Evolutionary conservation across 2,329 filamentous ascomycete species (phyloP), one percentile per base, ranked within the genome.

Genomic region (Xylaria sp.): DNA sequence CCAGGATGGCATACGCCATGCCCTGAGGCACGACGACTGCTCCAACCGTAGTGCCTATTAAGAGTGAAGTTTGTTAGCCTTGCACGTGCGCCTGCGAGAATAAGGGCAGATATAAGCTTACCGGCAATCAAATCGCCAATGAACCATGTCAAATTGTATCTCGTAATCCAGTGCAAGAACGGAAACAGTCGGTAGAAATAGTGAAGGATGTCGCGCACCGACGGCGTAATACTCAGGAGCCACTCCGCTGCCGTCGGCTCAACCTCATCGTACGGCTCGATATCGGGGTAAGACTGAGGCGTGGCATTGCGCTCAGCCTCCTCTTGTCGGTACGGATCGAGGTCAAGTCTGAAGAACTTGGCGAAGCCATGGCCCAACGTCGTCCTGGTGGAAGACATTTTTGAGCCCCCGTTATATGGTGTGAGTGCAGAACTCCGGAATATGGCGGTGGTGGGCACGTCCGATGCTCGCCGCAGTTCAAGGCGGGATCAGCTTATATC

Each of bases 111-210:
- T 48, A 37, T 21, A 26, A 42, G 68, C 83, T 68, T 71, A 88
- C 89, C 92, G 51, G 92, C 92, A 53, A 96, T 85, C 40, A 96
- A 71, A 73, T 97, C 92, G 67, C 92, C 92, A n/a, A 84, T 73
- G 5, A 96, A 74, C 93, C 93, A 97, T 76, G 90, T 86, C 4
- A 86, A 7, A 69, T 97, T 97, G 76, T 97, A 97, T 63, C 86
- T 83, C 8, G 78, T 75, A 52, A 97, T 92, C 94, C 94, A 99
- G 17, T 84, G 78, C 5, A 89, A 71, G 69, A 97, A 97, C 0
- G 94, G 94, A 63, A 99, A 95, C 2, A 97, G 75, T 21, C 82
- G 88, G 60, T 78, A 74, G 54, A 86, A 52, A 68, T 96, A 97
- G 1, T 74, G 64, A 7, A 71, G 49, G 4, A 87, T 48, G 21